Evolutionary conservation across 177 flowering plant genomes (phyloP), one percentile per base, ranked within the genome.

Genomic region (Vitis hybrid): DNA sequence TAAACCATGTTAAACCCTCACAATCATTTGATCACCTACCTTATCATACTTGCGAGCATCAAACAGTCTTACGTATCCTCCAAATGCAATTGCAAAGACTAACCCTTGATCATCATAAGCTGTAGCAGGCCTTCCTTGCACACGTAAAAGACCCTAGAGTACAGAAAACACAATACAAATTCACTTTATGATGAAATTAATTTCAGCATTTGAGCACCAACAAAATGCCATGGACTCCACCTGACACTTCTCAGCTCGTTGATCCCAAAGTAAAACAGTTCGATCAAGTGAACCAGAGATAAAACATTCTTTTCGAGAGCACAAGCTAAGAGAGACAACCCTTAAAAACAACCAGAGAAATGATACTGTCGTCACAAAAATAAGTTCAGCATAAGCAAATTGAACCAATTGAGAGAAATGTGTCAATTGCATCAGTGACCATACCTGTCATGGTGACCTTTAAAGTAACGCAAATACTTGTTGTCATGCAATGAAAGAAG

Each of bases 391-490:
- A 62, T 8, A 67, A 50, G 14, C 60, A 54, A 34, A 34, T 34
- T 5, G 5, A 34, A 14, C 54, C 34, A 51, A 13, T 30, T 56
- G n/a, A 18, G 4, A 56, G 64, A 48, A 4, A 68, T 55, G 56
- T 56, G 55, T 3, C 8, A 55, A 17, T 18, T 17, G 10, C 23
- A n/a, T 60, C 50, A 64, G n/a, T n/a, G 48, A 57, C 40, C 78
- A 26, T 72, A 88, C 99, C 99, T 95, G 86, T 95, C 99, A 77
- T 92, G 99, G 65, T 95, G 99, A 63, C 98, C 99, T 85, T 88
- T 95, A 70, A 95, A 95, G 73, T 95, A 95, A 58, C 99, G 89
- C 87, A 95, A 79, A 77, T 95, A 95, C 81, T 95, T 93, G 83
- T 93, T 93, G 75, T 95, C 99, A 72, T 93, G 87, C 85, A 93